Conservation (phyloP, 2,329 filamentous ascomycete species). For the Cercospora sp. region DNA sequence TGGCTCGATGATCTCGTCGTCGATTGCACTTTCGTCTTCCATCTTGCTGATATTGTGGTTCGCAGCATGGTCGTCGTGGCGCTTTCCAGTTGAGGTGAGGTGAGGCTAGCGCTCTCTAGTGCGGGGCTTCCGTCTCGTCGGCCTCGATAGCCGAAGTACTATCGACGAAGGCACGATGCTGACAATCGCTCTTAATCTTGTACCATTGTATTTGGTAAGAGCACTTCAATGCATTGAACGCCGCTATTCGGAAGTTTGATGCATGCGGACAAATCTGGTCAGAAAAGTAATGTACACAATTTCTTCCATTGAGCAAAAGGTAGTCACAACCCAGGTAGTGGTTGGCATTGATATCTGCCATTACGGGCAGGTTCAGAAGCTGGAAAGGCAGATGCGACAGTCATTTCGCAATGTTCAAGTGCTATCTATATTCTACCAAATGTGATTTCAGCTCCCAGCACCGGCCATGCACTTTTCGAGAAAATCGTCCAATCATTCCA, state of each 20-base stretch:
- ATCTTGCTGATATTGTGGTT: not conserved
- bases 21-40: not conserved
- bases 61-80: not conserved
- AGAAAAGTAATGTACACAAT: not conserved
- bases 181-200: not conserved
- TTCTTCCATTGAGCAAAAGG: no score
- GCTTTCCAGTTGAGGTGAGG: not conserved
- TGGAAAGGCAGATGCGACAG: not conserved
- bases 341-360: not conserved
- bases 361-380: not conserved
- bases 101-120: not conserved
- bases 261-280: not conserved
- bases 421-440: not conserved
- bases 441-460: not conserved
- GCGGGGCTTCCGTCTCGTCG: not conserved
- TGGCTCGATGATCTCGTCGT: conserved; percentile 9
- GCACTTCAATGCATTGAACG: not conserved
- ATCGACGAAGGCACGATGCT: not conserved
- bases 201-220: not conserved
- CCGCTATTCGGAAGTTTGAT: not conserved
- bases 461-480: not conserved
- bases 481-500: not conserved
- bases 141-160: conserved; percentile 7
- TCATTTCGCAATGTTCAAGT: not conserved
- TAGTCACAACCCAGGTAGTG: no score